Base-by-base conservation (phyloP, 1,284 basidiomycete genomes). In the Ganoderma leucocontextum region DNA sequence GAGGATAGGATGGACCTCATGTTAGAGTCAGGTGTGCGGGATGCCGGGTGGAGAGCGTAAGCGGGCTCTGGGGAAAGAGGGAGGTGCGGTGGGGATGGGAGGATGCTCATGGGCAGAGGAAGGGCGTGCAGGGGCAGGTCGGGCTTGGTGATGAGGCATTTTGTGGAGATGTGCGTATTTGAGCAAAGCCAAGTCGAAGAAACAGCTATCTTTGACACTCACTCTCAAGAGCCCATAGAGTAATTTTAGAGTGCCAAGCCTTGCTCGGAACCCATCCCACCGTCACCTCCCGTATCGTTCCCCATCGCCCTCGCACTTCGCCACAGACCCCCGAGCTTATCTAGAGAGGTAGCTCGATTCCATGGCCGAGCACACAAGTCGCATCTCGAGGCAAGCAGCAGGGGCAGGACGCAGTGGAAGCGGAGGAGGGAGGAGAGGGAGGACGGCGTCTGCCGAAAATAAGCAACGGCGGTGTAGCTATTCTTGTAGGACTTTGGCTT, bases 1-100 rank as follows among this genome's bases (percentile, higher is more conserved):
- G 86, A 82, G 60, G 81, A 76, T 66, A 85, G 70, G 63, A 86
- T 76, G 19, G 80, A 68, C 68, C 82, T 74, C 73, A 75, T 74
- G 69, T 65, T 75, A 13, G 72, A 53, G 33, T 75, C 73, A 68
- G 70, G 64, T 67, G 72, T 75, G 63, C 67, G 74, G 41, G 68
- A 38, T 42, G 59, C 42, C 60, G 77, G 76, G 63, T 73, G 63
- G 67, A 74, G 72, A 47, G 77, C 68, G 71, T 72, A 75, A 60
- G 74, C 41, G 42, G 72, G 71, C 58, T 79, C 78, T 63, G 74
- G 65, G 68, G 74, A 71, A 58, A 78, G 72, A 70, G 75, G 57
- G 66, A 67, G 60, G 67, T 71, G 67, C 42, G 74, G 70, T 17
- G 73, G 74, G 62, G 77, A 73, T 38, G 77, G 72, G 62, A 74